Evolutionary conservation across 108 stramenopile species (phyloP), one percentile per base, ranked within the genome.

Genomic region (Fragilariopsis cylindrus): DNA sequence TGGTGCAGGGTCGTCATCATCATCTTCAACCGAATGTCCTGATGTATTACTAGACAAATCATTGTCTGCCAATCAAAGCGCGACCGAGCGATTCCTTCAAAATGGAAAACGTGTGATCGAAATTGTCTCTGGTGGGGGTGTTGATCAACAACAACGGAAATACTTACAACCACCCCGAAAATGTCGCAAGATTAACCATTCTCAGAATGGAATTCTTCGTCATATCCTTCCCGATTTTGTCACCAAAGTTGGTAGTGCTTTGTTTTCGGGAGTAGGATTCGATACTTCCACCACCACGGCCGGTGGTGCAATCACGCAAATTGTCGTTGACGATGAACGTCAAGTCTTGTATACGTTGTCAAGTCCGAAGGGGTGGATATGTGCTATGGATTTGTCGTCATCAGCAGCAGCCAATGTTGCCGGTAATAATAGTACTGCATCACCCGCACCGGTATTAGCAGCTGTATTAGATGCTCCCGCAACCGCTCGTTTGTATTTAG

Each of bases 101-200:
- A 85, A 79, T 8, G 90, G 89, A 45, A 88, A 90, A 54, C 75
- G 87, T 7, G 80, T 82, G 13, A 60, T 91, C 58, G 81, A 85
- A 9, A 65, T 69, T 1, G 60, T 83, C 7, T 69, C 81, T 56
- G 64, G 70, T n/a, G 48, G 65, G 3, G 62, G 45, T 9, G 45
- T 9, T 4, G 30, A 30, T 30, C 30, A 30, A 30, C 30, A 30
- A 30, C 62, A 63, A 15, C 62, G 62, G 39, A 42, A 63, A 40
- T 63, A 63, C 42, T 44, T 45, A 44, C 65, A 73, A 40, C 82
- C 89, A 43, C 85, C 88, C 12, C 76, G 85, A 64, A 96, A 96
- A 74, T 93, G 92, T 68, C 88, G 89, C 19, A 93, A 90, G 70
- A 76, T 96, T 13, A 90, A 93, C 73, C 92, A 92, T 71, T 86